phyloP scores from a whole-genome alignment of 2,329 filamentous ascomycete genomes.

The Colletotrichum musae region DNA sequence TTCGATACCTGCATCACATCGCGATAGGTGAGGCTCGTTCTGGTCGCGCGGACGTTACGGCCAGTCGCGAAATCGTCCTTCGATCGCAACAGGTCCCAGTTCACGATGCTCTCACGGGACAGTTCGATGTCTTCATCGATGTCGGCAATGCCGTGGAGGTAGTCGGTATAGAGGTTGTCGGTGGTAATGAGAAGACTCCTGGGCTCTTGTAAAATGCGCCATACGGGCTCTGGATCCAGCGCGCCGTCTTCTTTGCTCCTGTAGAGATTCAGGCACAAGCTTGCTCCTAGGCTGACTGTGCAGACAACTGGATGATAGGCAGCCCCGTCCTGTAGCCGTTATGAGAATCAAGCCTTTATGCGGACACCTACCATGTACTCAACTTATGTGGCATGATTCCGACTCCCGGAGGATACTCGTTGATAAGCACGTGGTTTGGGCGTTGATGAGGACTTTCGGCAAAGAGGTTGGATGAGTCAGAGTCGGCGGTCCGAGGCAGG shows the following conservation, averaged over 20 bases:
- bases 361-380: slow-evolving; percentile 48
- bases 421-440: slow-evolving; percentile 94
- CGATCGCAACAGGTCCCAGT: slow-evolving; percentile 78
- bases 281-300: slow-evolving; percentile 87
- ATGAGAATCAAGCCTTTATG: slow-evolving; percentile 45
- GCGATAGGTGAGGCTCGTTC: slow-evolving; percentile 84
- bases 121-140: slow-evolving; percentile 77
- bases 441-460: slow-evolving; percentile 77
- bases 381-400: slow-evolving; percentile 97
- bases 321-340: slow-evolving; percentile 74
- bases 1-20: slow-evolving; percentile 89
- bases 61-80: slow-evolving; percentile 63
- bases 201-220: slow-evolving; percentile 84
- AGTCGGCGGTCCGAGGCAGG: slow-evolving; percentile 52
- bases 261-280: slow-evolving; percentile 84
- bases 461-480: slow-evolving; percentile 62
- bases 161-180: slow-evolving; percentile 76
- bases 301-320: slow-evolving; percentile 92
- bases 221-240: slow-evolving; percentile 64
- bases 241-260: slow-evolving; percentile 73
- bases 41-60: slow-evolving; percentile 68
- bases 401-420: slow-evolving; percentile 89
- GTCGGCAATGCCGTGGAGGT: slow-evolving; percentile 82
- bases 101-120: slow-evolving; percentile 72
- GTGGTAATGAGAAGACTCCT: slow-evolving; percentile 84